A percentile compares a stretch with the other conserved stretches of the same genome.
These are phyloP conservation scores for Clausena lansium DNA, from an alignment of 345 rosid species.

Conservation along the genomic window DNA sequence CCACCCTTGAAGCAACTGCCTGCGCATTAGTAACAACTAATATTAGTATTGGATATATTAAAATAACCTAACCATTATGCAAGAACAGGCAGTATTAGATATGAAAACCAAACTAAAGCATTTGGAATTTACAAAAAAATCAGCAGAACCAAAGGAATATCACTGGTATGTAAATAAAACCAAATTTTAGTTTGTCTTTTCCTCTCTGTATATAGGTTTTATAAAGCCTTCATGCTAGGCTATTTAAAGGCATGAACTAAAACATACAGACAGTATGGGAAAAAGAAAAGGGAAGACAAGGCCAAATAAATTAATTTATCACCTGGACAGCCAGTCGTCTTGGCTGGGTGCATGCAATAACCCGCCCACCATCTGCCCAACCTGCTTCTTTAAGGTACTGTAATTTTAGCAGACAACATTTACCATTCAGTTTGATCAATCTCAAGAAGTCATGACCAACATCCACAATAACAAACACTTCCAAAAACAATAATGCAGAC, in stretches of 20 bases:
- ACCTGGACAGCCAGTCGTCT: constrained; percentile 97
- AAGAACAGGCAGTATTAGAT: neutral
- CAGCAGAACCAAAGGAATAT: neutral
- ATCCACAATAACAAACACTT: neutral
- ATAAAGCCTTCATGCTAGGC: neutral
- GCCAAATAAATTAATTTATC: neutral
- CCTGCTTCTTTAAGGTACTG: constrained; percentile 97
- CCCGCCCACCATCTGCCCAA: constrained; percentile 95
- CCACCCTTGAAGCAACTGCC: constrained; percentile 95
- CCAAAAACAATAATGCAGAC: neutral
- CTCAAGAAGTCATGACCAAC: neutral
- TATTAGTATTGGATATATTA: constrained; percentile 6
- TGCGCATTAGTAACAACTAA: constrained; percentile 28
- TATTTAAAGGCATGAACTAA: neutral
- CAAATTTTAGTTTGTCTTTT: neutral
- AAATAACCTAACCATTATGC: neutral
- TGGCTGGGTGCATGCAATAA: constrained; percentile 95
- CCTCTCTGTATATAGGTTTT: neutral
- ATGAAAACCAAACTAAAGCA: neutral
- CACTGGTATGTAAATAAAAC: neutral
- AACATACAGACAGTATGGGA: neutral
- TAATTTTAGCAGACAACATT: constrained; percentile 10
- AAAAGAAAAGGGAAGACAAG: neutral
- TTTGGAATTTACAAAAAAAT: neutral
- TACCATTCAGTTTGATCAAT: neutral